Base-by-base conservation (phyloP, 139 green algal genomes). In the Trebouxia sp. region DNA sequence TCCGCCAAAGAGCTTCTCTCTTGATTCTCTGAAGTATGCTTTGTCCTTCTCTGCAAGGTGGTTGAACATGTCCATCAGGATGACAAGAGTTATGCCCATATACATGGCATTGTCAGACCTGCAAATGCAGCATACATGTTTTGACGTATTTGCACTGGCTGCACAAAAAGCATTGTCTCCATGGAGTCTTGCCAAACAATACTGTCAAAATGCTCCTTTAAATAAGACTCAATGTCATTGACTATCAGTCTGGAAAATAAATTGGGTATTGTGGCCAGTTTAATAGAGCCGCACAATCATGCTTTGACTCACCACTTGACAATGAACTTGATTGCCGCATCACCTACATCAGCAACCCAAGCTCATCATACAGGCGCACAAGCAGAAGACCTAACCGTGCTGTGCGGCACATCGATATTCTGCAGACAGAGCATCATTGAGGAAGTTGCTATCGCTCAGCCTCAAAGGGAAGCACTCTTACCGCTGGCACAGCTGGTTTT, bases 21-120 rank as follows among this genome's bases (percentile, higher is more conserved):
- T 26, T 30, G 66, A 53, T 43, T 76, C 24, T 0, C 66, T 37
- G 38, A 76, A 76, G 38, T 76, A 76, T 7, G 50, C 38, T 38
- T 76, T 48, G 66, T 76, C 66, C 38, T 76, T n/a, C 20, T 26
- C 14, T 24, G 66, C 37, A 12, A 76, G 22, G 66, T 48, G 32
- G 10, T 76, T 76, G 66, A 26, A 76, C 38, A 76, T 53, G 20
- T 48, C 32, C 66, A 76, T 55, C 9, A 76, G 9, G 38, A 53
- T 48, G 22, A 48, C 37, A 48, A 55, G 26, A 22, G 37, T 76
- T 37, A 48, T 76, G 14, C 20, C 32, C 66, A 55, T 48, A 20
- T 50, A 53, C 66, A 76, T 48, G 24, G 2, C 24, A 51, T 76
- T 53, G 66, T 48, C 48, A 14, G 48, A 14, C 48, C 48, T 58